Conservation (phyloP, 106 monocot species). For the Iris macrosiphon region DNA sequence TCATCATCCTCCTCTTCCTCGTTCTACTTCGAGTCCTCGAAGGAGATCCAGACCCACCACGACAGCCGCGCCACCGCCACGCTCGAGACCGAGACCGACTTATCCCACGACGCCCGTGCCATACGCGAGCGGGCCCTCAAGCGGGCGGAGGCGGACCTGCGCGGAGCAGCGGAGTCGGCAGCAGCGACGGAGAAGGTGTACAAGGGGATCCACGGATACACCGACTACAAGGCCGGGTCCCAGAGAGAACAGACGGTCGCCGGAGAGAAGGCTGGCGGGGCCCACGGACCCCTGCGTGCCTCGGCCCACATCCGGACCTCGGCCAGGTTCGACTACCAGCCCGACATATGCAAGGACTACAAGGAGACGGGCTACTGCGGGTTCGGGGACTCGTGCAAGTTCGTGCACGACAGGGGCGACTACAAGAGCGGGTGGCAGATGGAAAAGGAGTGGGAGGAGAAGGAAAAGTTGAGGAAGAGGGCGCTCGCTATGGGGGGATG, state of each 20-base stretch:
- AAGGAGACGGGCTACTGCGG: slow-evolving; percentile 95
- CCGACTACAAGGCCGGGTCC: slow-evolving; percentile 87
- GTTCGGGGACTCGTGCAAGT: slow-evolving; percentile 86
- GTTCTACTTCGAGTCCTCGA: slow-evolving; percentile 79
- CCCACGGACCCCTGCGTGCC: slow-evolving; percentile 79
- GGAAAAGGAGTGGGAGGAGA: slow-evolving; percentile 86
- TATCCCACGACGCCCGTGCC: slow-evolving; percentile 64
- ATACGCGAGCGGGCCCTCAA: slow-evolving; percentile 70
- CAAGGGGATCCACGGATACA: slow-evolving; percentile 73
- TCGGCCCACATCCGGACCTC: slow-evolving; percentile 66
- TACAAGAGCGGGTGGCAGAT: slow-evolving; percentile 98
- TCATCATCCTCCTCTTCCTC: background rate
- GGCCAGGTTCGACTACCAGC: slow-evolving; percentile 87
- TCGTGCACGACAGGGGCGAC: slow-evolving; percentile 93
- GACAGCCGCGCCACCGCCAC: slow-evolving; percentile 81
- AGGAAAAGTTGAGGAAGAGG: slow-evolving; percentile 70
- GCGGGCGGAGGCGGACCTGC: slow-evolving; percentile 44
- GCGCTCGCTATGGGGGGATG: slow-evolving; percentile 40
- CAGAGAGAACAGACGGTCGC: slow-evolving; percentile 83
- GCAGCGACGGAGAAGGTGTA: slow-evolving; percentile 50
- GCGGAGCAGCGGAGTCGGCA: slow-evolving; percentile 12
- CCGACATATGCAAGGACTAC: slow-evolving; percentile 93
- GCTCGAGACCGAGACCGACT: slow-evolving; percentile 81
- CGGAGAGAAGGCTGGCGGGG: slow-evolving; percentile 77
- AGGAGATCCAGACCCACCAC: slow-evolving; percentile 69